Conservation (phyloP, 495 filamentous ascomycete genomes). For the Podospora appendiculata region DNA sequence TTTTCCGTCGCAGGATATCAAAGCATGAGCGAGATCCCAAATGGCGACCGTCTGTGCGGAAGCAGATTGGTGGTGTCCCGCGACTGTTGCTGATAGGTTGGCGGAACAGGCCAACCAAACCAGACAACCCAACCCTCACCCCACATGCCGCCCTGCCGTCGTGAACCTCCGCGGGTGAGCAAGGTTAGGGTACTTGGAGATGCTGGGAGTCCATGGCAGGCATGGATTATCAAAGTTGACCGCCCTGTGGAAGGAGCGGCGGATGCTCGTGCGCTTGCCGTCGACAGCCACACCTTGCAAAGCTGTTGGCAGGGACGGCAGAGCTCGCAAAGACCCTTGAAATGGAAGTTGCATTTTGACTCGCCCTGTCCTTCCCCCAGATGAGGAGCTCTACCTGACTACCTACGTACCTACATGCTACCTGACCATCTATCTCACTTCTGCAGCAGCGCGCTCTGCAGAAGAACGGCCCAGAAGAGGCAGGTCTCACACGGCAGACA, state of each 20-base stretch:
- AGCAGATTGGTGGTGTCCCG: constrained; percentile 11
- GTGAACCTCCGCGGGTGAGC: not conserved
- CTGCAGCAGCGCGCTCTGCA: not conserved
- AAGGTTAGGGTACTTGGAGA: not conserved
- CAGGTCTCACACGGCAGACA: not conserved
- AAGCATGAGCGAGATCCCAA: constrained; percentile 12
- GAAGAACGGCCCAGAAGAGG: not conserved
- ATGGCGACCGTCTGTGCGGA: constrained; percentile 18
- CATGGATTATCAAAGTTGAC: not conserved
- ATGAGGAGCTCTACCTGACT: not conserved
- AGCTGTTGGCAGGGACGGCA: too few relatives aligned
- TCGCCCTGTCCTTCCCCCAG: too few relatives aligned
- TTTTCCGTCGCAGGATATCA: constrained; percentile 11
- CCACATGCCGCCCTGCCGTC: constrained; percentile 7
- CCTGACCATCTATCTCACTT: not conserved
- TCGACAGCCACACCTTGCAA: too few relatives aligned
- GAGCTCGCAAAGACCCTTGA: not conserved
- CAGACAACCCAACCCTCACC: not conserved
- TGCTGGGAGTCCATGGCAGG: not conserved
- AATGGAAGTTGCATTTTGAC: not conserved
- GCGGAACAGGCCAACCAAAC: constrained; percentile 6
- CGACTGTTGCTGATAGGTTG: constrained; percentile 9
- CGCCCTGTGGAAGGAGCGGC: not conserved
- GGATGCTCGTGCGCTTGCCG: constrained; percentile 1
- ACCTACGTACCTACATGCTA: too few relatives aligned